phyloP scores from a whole-genome alignment of 2,329 filamentous ascomycete genomes.

The Fusarium zealandicum region DNA sequence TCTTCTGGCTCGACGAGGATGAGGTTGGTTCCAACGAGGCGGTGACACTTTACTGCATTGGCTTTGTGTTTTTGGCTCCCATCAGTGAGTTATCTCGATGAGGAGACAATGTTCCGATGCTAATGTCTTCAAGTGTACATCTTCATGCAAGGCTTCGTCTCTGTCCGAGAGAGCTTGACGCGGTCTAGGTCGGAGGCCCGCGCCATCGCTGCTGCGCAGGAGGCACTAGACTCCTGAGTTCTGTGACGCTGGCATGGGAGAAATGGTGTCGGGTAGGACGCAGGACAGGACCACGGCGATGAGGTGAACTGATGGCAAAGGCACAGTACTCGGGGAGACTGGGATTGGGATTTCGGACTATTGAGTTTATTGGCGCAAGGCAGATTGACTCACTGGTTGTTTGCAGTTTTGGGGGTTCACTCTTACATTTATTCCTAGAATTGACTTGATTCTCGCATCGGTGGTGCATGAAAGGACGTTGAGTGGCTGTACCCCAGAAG shows the following conservation, averaged over 20 bases:
- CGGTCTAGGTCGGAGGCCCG: constrained; percentile 38
- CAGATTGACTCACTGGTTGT: constrained; percentile 11
- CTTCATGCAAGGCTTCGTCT: constrained; percentile 57
- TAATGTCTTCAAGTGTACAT: constrained; percentile 52
- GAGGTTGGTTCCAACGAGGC: constrained; percentile 54
- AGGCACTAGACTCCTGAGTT: constrained; percentile 31
- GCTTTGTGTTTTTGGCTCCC: constrained; percentile 54
- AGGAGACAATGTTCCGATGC: neutral
- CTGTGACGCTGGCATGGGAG: neutral
- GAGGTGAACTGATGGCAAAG: neutral
- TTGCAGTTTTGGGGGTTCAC: neutral
- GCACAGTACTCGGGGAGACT: neutral
- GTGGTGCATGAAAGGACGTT: neutral
- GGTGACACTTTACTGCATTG: constrained; percentile 53
- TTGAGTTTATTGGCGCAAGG: neutral
- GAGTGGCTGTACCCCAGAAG: neutral
- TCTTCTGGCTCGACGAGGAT: constrained; percentile 60
- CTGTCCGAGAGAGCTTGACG: constrained; percentile 55
- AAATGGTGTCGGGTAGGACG: neutral
- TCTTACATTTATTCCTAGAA: constrained; percentile 21
- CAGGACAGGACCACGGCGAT: neutral
- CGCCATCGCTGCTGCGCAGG: constrained; percentile 36
- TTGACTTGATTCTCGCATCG: constrained; percentile 10
- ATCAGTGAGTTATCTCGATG: constrained; percentile 50
- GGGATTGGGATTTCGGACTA: neutral